phyloP scores from a whole-genome alignment of 345 rosid genomes.

The Schrenkiella parvula region DNA sequence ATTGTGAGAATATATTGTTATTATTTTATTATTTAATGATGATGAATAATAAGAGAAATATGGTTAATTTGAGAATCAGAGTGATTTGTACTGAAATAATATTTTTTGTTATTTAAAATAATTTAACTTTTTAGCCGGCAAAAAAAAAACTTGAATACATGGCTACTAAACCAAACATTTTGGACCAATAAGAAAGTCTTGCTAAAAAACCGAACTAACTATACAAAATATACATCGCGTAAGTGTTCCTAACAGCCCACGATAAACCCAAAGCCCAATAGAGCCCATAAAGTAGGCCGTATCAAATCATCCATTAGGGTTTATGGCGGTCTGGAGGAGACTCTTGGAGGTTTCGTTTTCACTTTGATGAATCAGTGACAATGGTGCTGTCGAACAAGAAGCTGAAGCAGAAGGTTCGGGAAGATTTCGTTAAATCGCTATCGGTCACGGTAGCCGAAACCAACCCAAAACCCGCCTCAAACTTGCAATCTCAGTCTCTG shows the following conservation, averaged over 20 bases:
- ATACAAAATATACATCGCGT: no score
- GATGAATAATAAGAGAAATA: no score
- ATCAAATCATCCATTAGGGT: constrained; percentile 11
- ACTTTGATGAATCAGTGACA: constrained; percentile 7
- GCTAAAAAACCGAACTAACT: no score
- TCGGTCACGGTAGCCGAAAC: constrained; percentile 23
- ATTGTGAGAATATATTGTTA: no score
- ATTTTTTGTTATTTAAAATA: no score
- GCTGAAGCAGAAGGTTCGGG: constrained; percentile 76
- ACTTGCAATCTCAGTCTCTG: constrained; percentile 41
- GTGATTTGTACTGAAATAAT: no score
- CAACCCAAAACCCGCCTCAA: constrained; percentile 15
- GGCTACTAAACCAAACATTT: no score
- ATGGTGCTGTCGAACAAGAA: constrained; percentile 95
- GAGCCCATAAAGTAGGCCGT: not conserved
- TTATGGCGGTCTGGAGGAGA: not conserved
- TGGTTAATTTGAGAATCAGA: no score
- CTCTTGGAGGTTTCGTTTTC: not conserved
- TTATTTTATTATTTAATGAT: no score
- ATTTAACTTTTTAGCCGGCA: no score
- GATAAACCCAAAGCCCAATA: not conserved
- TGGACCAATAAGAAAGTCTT: no score
- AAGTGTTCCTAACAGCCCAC: not conserved
- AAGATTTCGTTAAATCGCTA: constrained; percentile 41
- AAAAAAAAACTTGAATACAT: no score